phyloP scores from a whole-genome alignment of 352 stramenopile species.

The Peronospora farinosa region DNA sequence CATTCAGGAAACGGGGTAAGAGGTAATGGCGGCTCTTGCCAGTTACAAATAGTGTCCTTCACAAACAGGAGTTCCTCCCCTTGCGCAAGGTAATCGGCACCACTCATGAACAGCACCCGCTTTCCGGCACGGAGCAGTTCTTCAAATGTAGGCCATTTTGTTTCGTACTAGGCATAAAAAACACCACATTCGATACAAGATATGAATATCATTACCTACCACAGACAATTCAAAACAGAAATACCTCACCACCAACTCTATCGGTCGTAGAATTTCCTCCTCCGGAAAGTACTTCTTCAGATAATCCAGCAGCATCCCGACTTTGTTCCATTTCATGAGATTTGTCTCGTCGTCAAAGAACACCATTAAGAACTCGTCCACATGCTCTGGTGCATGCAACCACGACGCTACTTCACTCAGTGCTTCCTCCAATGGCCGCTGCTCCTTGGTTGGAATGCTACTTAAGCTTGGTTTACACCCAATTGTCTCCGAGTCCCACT shows the following conservation, averaged over 20 bases:
- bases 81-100: constrained; percentile 53
- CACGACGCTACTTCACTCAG: constrained; percentile 55
- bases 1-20: constrained; percentile 61
- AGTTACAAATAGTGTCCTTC: constrained; percentile 70
- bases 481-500: constrained; percentile 56
- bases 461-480: constrained; percentile 76
- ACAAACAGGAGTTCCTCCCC: constrained; percentile 73
- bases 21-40: constrained; percentile 61
- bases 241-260: constrained; percentile 47
- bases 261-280: constrained; percentile 57
- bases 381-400: constrained; percentile 51
- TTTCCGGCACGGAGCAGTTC: constrained; percentile 56
- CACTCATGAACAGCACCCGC: constrained; percentile 75
- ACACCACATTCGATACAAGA: background rate
- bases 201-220: background rate
- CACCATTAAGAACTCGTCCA: constrained; percentile 66
- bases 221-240: background rate
- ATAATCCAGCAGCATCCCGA: constrained; percentile 53
- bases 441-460: constrained; percentile 64
- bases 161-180: constrained; percentile 26
- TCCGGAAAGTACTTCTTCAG: constrained; percentile 54
- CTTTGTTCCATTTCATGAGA: constrained; percentile 77
- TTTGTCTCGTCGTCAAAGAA: constrained; percentile 81
- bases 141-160: constrained; percentile 58
- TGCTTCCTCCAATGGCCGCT: constrained; percentile 42